A percentile compares a stretch with the other conserved stretches of the same genome.
Evolutionary conservation across 352 stramenopile genomes (phyloP).

Genomic region (Blastocystis sp.): DNA sequence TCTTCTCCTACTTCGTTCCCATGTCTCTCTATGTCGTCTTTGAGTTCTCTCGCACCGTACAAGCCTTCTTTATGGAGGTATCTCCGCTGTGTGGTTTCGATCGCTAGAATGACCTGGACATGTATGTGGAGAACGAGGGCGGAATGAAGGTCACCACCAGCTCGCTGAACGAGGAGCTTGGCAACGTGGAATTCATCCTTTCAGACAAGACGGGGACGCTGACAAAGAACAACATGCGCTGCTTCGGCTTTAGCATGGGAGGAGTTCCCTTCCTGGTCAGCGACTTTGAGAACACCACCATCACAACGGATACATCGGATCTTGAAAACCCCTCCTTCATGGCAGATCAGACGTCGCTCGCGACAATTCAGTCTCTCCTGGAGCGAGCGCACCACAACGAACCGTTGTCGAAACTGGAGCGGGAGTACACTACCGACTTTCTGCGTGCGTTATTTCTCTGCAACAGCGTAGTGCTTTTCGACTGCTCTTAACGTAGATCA

Average conservation of each 20-base stretch:
- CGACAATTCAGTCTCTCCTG: not conserved
- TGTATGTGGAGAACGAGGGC: slow-evolving; percentile 52
- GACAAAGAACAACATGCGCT: slow-evolving; percentile 54
- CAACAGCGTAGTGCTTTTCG: not conserved
- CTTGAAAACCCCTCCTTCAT: not conserved
- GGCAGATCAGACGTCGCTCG: not conserved
- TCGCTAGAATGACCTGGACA: slow-evolving; percentile 47
- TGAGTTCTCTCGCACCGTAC: slow-evolving; percentile 46
- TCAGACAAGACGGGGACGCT: slow-evolving; percentile 52
- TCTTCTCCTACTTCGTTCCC: slow-evolving; percentile 54
- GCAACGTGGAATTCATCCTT: slow-evolving; percentile 55
- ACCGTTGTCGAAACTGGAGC: not conserved
- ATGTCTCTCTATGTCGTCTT: slow-evolving; percentile 56
- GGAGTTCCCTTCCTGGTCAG: not conserved
- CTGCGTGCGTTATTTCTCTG: slow-evolving; percentile 30
- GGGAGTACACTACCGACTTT: slow-evolving; percentile 2
- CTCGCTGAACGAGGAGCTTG: slow-evolving; percentile 50
- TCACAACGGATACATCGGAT: too few species aligned
- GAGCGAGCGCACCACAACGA: not conserved
- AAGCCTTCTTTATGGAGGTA: slow-evolving; percentile 54
- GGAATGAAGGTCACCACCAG: slow-evolving; percentile 46
- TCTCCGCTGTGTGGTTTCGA: not conserved
- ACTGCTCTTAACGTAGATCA: not conserved
- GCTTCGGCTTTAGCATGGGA: slow-evolving; percentile 52
- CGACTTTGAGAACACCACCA: not conserved